Evolutionary conservation across 202 grass and related monocot species (phyloP).

Genomic region (Saccharum hybrid): DNA sequence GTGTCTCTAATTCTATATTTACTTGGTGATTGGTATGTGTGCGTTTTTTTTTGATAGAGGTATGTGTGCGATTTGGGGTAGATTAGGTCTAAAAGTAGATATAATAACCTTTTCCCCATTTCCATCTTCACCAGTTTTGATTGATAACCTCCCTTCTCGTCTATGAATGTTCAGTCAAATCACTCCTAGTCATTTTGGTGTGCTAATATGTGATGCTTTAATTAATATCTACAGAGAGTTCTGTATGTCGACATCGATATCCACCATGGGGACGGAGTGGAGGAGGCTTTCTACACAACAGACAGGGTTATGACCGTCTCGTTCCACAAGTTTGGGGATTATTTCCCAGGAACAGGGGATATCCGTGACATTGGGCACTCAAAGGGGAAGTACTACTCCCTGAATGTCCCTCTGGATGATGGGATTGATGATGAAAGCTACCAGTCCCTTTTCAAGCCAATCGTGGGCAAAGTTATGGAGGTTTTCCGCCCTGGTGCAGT

Average conservation of each 20-base stretch:
- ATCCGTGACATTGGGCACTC: slow-evolving; percentile 68
- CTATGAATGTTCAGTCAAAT: not conserved
- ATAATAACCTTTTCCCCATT: not conserved
- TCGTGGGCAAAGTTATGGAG: slow-evolving; percentile 89
- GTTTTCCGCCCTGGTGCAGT: slow-evolving; percentile 79
- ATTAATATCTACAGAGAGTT: slow-evolving; percentile 65
- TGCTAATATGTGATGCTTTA: slow-evolving; percentile 32
- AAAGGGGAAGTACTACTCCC: slow-evolving; percentile 85
- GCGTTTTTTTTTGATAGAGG: not conserved
- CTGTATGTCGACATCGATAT: slow-evolving; percentile 93
- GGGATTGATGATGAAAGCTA: slow-evolving; percentile 93
- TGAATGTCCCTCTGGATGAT: slow-evolving; percentile 82
- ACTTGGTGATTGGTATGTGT: slow-evolving; percentile 3
- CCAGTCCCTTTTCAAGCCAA: slow-evolving; percentile 87
- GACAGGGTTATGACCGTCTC: slow-evolving; percentile 96
- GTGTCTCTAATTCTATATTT: slow-evolving; percentile 17
- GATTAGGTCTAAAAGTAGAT: not conserved
- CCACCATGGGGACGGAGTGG: slow-evolving; percentile 90
- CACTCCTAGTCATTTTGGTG: not conserved
- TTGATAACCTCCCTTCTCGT: not conserved
- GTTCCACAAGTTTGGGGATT: slow-evolving; percentile 93
- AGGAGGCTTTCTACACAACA: slow-evolving; percentile 93
- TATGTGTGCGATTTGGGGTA: not conserved
- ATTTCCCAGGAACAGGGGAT: slow-evolving; percentile 90
- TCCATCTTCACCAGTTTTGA: not conserved